These are phyloP conservation scores for Trametes versicolor DNA, from an alignment of 1,284 basidiomycete genomes.

Conservation along the genomic window DNA sequence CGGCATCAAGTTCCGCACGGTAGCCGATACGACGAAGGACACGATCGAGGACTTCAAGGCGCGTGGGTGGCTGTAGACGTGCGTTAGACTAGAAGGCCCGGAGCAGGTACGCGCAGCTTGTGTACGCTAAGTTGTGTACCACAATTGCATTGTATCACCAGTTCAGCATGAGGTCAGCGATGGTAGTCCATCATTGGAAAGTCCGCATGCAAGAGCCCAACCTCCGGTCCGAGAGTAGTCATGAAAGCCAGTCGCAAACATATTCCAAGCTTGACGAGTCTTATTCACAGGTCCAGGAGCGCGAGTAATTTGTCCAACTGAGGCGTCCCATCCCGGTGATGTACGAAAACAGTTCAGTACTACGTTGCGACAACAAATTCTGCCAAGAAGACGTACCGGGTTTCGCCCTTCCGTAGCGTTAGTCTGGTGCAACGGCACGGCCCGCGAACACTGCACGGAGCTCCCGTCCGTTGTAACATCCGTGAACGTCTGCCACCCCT, in stretches of 20 bases:
- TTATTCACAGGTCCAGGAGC: constrained; percentile 22
- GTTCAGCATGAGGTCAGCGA: too few species aligned
- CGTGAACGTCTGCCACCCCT: constrained; percentile 33
- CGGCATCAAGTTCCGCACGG: constrained; percentile 54
- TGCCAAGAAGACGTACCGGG: neutral
- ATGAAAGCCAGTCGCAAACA: too few species aligned
- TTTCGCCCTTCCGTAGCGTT: constrained; percentile 55
- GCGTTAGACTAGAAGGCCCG: neutral
- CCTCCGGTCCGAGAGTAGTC: too few species aligned
- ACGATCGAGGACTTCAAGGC: constrained; percentile 51
- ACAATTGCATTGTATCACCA: neutral
- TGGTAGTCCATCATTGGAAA: too few species aligned
- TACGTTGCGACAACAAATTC: neutral
- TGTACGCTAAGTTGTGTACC: too few species aligned
- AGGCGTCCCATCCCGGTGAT: constrained; percentile 16
- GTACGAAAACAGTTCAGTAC: neutral
- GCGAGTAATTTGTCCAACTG: constrained; percentile 26
- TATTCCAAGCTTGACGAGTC: too few species aligned
- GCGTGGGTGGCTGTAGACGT: constrained; percentile 30
- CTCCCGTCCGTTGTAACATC: constrained; percentile 40
- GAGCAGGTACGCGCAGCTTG: neutral
- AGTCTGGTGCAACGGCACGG: constrained; percentile 48
- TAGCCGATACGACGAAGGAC: constrained; percentile 54
- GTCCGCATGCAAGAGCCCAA: too few species aligned
- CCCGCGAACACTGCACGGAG: constrained; percentile 39